Evolutionary conservation across 768 basidiomycete genomes (phyloP), one percentile per base, ranked within the genome.

Genomic region (Leccinum longicurvipes): DNA sequence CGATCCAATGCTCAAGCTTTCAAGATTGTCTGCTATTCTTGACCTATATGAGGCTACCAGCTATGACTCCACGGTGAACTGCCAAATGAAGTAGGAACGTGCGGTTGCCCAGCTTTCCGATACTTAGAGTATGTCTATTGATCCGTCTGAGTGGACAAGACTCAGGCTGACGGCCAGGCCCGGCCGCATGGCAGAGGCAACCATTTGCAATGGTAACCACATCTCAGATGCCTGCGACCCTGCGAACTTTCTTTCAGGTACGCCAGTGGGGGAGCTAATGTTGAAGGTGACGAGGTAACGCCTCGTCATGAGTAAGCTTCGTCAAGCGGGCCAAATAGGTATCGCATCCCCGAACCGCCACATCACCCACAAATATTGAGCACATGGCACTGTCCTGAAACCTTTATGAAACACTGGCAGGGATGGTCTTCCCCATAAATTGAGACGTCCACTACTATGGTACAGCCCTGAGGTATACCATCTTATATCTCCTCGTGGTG

Each of bases 401-500:
- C 57, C 21, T 23, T 9, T 19, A 49, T 56, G 57, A 58, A 58
- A 58, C 57, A n/a, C n/a, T n/a, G n/a, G n/a, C n/a, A 17, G 36
- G 23, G 14, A 12, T n/a, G 34, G 32, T 10, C 19, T 44, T 24
- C 23, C 5, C 32, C 39, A 44, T 34, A 57, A 48, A 34, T 24
- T n/a, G 45, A 51, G 8, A 29, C 14, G 32, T 27, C n/a, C 50
- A 51, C 21, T 2, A 36, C 6, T 17, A 34, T 34, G 34, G 15
- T 36, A 36, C 15, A 17, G 34, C 34, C 34, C 34, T 36, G 34
- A 34, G 31, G 31, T 15, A 32, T 32, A 14, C 14, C 34, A 8
- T 36, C 17, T 36, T 7, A n/a, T n/a, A 36, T n/a, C n/a, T n/a
- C 34, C 34, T 36, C 17, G 34, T 36, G 34, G 34, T 36, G 34